phyloP scores from a whole-genome alignment of 495 filamentous ascomycete genomes.

The Neurospora tetrasperma region DNA sequence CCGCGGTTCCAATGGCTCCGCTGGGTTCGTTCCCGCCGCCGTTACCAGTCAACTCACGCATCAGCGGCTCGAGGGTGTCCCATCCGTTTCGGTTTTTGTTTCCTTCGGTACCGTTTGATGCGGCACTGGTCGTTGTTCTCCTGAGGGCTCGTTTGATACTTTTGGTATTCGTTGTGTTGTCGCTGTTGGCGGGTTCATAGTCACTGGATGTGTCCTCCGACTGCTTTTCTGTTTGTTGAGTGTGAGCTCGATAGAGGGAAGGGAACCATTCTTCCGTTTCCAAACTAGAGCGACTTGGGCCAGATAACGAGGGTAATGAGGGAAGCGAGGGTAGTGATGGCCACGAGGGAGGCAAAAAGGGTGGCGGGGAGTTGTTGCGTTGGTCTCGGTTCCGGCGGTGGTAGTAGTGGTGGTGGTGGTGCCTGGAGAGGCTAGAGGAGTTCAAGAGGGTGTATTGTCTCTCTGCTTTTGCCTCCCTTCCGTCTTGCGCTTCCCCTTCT shows the following conservation, averaged over 20 bases:
- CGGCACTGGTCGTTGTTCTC: not conserved
- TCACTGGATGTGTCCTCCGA: not conserved
- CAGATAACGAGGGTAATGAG: not conserved
- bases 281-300: not conserved
- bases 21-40: not conserved
- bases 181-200: not conserved
- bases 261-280: not conserved
- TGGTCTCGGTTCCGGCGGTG: not conserved
- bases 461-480: not conserved
- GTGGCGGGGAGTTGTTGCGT: not conserved
- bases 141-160: not conserved
- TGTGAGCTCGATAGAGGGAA: not conserved
- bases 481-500: not conserved
- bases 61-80: conserved; percentile 13
- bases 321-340: not conserved
- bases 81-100: not conserved
- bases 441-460: not conserved
- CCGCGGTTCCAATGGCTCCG: not conserved
- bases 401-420: not conserved
- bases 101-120: not conserved
- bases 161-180: not conserved
- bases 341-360: not conserved
- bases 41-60: conserved; percentile 9
- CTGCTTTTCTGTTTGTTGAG: not conserved
- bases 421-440: not conserved